A percentile compares a stretch with the other conserved stretches of the same genome.
phyloP scores from a whole-genome alignment of 2,329 filamentous ascomycete species.

The Sporothrix variecibatus region DNA sequence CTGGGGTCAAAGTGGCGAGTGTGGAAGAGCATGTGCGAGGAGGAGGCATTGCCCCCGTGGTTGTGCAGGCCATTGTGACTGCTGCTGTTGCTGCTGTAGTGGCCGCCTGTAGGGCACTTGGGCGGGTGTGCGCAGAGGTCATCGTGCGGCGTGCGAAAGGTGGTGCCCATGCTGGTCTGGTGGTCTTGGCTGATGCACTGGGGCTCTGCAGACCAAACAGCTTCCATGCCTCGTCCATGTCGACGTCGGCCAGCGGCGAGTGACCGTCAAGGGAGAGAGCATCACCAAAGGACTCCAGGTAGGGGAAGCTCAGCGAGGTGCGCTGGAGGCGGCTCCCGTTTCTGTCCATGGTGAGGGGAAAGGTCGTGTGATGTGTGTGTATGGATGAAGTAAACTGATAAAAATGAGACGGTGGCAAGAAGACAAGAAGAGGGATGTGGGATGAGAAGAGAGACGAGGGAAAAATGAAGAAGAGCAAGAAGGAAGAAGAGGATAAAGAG shows the following conservation, averaged over 20 bases:
- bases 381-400: background rate
- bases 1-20: conserved; percentile 27
- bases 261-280: conserved; percentile 20
- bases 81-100: conserved; percentile 15
- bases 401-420: background rate
- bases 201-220: conserved; percentile 28
- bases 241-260: conserved; percentile 19
- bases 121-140: conserved; percentile 31
- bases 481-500: background rate
- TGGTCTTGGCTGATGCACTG: conserved; percentile 28
- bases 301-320: conserved; percentile 25
- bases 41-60: background rate
- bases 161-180: conserved; percentile 7
- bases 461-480: background rate
- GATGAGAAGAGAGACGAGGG: background rate
- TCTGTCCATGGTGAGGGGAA: conserved; percentile 26
- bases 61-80: background rate
- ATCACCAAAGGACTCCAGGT: conserved; percentile 24
- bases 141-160: conserved; percentile 30
- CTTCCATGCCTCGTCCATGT: conserved; percentile 30
- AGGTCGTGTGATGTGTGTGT: background rate
- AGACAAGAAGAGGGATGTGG: background rate
- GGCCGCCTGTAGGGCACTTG: conserved; percentile 27
- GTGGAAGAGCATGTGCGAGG: conserved; percentile 30
- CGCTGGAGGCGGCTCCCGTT: conserved; percentile 24